Evolutionary conservation across 768 basidiomycete species (phyloP), one percentile per base, ranked within the genome.

Genomic region (Mycena haematopus): DNA sequence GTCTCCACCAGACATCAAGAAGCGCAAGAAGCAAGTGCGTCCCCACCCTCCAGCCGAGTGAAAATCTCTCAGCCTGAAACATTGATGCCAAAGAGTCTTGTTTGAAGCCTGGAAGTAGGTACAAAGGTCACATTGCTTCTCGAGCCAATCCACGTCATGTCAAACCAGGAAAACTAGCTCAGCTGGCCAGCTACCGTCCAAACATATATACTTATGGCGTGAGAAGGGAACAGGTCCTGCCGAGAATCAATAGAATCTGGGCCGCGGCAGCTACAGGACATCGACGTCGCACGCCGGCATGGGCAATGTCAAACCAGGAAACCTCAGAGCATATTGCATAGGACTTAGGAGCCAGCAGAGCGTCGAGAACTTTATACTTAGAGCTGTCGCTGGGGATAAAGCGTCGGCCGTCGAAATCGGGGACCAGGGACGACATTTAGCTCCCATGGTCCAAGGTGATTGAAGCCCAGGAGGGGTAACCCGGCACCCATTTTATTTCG

Each of bases 31-130:
- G 27, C 27, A 35, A 50, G 22, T 45, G 11, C 6, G 33, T 27
- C 50, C 33, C 33, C 50, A 35, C 33, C 50, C 50, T 52, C 50
- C 13, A 38, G 19, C 57, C 57, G 49, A 51, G 56, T 51, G 57
- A 44, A 49, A n/a, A n/a, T n/a, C n/a, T 25, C 31, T 38, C 17
- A 24, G 40, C n/a, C 58, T 59, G 58, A 59, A 59, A 59, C 58
- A 33, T 31, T 52, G 58, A 59, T 59, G 38, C 40, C 15, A 21
- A 42, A 36, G 50, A 31, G 57, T 1, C 21, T 15, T 55, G n/a
- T 11, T 36, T 35, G 21, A 27, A 50, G 33, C 50, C n/a, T 19
- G 0, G 15, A 50, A 50, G 47, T 22, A 7, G 47, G 47, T n/a
- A 31, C 24, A 27, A 27, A 27, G 17, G 46, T 52, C 31, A 14